These are phyloP conservation scores for Kuraishia hungarica DNA, from an alignment of 805 yeast species.

Conservation along the genomic window DNA sequence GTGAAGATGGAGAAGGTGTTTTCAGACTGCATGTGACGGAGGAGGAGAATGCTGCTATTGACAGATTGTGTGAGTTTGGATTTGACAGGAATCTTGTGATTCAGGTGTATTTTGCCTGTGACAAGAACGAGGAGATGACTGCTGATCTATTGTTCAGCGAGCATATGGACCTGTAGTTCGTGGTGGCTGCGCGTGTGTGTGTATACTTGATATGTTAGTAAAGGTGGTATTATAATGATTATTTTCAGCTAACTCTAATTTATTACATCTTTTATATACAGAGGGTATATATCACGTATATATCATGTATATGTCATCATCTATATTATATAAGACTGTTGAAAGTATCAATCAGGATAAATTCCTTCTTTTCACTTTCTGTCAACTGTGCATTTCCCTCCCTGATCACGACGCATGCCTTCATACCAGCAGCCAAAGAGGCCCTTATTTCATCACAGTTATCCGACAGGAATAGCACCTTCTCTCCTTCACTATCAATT, in stretches of 20 bases:
- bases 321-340: constrained; percentile 11
- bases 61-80: constrained; percentile 85
- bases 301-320: not conserved
- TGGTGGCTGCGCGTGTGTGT: not conserved
- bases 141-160: constrained; percentile 82
- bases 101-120: constrained; percentile 96
- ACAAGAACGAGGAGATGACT: constrained; percentile 92
- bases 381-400: constrained; percentile 63
- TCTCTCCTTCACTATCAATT: constrained; percentile 21
- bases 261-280: too few species aligned
- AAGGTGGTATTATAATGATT: not conserved
- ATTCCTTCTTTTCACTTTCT: constrained; percentile 21
- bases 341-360: constrained; percentile 21
- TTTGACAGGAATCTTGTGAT: constrained; percentile 82
- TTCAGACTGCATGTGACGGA: constrained; percentile 59
- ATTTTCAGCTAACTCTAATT: not conserved
- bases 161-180: constrained; percentile 23
- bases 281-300: too few species aligned
- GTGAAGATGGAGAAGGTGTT: constrained; percentile 25
- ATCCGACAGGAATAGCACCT: constrained; percentile 68
- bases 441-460: constrained; percentile 72
- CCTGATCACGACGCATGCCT: constrained; percentile 50
- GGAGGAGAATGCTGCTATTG: constrained; percentile 85
- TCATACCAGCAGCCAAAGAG: constrained; percentile 58
- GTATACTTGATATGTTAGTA: not conserved